Base-by-base conservation (phyloP, 306 rosid genomes). In the Cicer cuneatum region DNA sequence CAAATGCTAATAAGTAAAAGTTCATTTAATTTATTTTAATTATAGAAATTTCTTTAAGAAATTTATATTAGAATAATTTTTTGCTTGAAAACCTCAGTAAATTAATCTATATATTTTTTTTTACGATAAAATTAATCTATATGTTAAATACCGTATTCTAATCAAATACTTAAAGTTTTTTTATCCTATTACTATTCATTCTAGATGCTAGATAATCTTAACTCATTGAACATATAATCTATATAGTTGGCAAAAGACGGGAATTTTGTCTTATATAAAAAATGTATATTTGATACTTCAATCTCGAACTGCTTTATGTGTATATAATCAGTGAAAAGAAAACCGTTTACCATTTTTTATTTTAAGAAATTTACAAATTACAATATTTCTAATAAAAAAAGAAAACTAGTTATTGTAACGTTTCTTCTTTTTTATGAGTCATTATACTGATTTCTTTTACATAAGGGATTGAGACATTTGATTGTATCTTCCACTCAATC, bases 201-300 rank as follows among this genome's bases (percentile, higher is more conserved):
- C 24, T n/a, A 37, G 5, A 61, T 4, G 7, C 14, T 15, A 40
- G 8, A 5, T 15, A 51, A 7, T 51, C 3, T 51, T 15, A 5
- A n/a, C 13, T 5, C 21, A 18, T 40, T 43, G 72, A 45, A 13
- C 5, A 43, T 43, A 29, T 63, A 63, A 63, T 18, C 39, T 66
- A 40, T 66, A 11, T 46, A 46, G 72, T 67, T 67, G 72, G 56
- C 72, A 67, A 33, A 67, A 8, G 72, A 67, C 42, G 29, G 58
- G 56, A 67, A n/a, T 24, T 47, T 47, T 67, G 58, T 67, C 58
- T 29, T 67, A 12, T 29, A 11, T 19, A 43, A 45, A 0, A 12
- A 45, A 45, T 21, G 2, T 29, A 2, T 24, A 67, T 67, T 13
- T 13, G 43, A 47, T 67, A 13, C 58, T 46, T 13, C 58, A 67